These are phyloP conservation scores for Cymodocea nodosa DNA, from an alignment of 116 monocot species.

Conservation along the genomic window DNA sequence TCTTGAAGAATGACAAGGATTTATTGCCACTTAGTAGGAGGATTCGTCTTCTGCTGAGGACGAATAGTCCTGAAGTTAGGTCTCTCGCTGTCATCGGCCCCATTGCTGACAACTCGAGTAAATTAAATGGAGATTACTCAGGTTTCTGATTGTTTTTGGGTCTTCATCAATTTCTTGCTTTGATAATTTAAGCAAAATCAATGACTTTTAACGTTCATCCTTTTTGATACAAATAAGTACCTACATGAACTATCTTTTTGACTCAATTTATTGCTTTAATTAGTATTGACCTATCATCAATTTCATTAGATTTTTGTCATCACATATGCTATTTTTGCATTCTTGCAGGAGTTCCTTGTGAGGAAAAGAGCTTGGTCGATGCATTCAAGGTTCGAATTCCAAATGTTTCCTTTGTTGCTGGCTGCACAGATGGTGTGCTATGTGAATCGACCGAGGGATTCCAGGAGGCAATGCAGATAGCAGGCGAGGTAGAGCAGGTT, in stretches of 20 bases:
- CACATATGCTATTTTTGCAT: background rate
- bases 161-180: background rate
- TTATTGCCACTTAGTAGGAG: constrained; percentile 37
- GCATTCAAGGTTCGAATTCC: constrained; percentile 35
- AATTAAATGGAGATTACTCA: constrained; percentile 72
- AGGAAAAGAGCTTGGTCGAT: constrained; percentile 39
- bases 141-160: constrained; percentile 11
- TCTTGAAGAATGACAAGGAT: constrained; percentile 58
- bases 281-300: background rate
- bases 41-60: background rate
- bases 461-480: constrained; percentile 37
- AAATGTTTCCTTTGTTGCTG: constrained; percentile 34
- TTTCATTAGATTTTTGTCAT: background rate
- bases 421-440: constrained; percentile 35
- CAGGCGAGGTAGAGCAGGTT: constrained; percentile 38
- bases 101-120: constrained; percentile 34
- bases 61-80: background rate
- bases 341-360: constrained; percentile 45
- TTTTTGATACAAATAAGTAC: too few species aligned
- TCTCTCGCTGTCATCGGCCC: constrained; percentile 74
- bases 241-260: background rate
- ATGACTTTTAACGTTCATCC: too few species aligned
- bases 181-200: too few species aligned
- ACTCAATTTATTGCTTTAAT: background rate
- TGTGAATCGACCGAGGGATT: constrained; percentile 42